Evolutionary conservation across 1,139 yeast species (phyloP).

Genomic region (Candida sojae): DNA sequence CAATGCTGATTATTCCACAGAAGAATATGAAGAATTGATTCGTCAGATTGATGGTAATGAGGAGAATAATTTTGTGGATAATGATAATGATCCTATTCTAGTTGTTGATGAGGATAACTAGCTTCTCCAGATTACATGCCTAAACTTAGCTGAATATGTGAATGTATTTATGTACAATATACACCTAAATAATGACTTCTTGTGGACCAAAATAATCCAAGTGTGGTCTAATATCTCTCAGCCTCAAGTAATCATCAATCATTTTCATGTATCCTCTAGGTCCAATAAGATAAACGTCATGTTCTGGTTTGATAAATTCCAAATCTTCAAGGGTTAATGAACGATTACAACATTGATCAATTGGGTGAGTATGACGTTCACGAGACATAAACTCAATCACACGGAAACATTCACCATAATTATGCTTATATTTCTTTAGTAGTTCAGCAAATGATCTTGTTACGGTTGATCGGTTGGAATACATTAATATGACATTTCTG

Average conservation of each 20-base stretch:
- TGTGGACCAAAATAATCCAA: constrained; percentile 17
- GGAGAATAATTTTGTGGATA: too few species aligned
- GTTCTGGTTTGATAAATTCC: constrained; percentile 15
- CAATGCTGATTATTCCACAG: neutral
- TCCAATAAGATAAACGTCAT: constrained; percentile 34
- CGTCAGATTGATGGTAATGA: neutral
- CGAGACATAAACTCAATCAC: constrained; percentile 24
- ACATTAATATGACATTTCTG: constrained; percentile 26
- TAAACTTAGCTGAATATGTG: too few species aligned
- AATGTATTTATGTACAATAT: neutral
- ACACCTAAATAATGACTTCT: constrained; percentile 1
- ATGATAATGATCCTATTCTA: too few species aligned
- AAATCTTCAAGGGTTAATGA: constrained; percentile 16
- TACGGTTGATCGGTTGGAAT: constrained; percentile 27
- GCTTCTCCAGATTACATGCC: too few species aligned
- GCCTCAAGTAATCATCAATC: constrained; percentile 18
- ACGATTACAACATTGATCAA: constrained; percentile 9
- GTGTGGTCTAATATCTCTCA: constrained; percentile 11
- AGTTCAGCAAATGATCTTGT: constrained; percentile 29
- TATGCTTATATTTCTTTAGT: constrained; percentile 19
- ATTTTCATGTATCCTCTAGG: constrained; percentile 36
- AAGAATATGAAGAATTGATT: constrained; percentile 1
- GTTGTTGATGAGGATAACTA: too few species aligned
- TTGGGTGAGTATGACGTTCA: constrained; percentile 8
- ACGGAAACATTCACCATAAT: constrained; percentile 19